Base-by-base conservation (phyloP, 1,284 basidiomycete genomes). In the Tilletia indica region DNA sequence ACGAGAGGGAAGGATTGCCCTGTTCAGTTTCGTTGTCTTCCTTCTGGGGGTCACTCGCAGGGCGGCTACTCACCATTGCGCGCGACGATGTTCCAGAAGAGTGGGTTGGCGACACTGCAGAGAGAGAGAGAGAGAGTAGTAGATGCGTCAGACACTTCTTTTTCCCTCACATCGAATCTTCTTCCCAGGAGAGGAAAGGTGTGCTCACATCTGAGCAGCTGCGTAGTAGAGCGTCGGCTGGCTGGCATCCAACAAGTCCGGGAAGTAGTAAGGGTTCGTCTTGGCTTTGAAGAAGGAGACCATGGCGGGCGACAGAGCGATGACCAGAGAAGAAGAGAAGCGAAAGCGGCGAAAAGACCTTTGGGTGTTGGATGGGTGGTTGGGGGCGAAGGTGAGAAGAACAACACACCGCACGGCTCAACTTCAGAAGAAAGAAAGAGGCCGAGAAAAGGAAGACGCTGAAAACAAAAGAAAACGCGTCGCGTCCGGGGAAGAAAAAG, bases 11-110 rank as follows among this genome's bases (percentile, higher is more conserved):
- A n/a, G 6, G 54, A 58, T 2, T 19, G 42, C 9, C 56, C 8
- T 12, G 68, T 51, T 51, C 49, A 54, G 48, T 14, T 14, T 31
- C 31, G 38, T 31, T 31, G 8, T 31, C 16, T 42, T 42, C 31
- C 14, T 25, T 0, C n/a, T 3, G 14, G 25, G 14, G 48, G 45
- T 6, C 51, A n/a, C 2, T 6, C 9, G 67, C 11, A 54, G 9
- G 36, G 67, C 14, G 48, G 19, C 34, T 19, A 86, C 88, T 71
- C 72, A 94, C 94, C 95, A 86, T 96, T 94, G 72, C 91, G 90
- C 36, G 95, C 95, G 47, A 95, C 90, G 74, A 94, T 90, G 86
- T 98, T 98, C 96, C 95, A 98, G 78, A 92, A 95, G 66, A 71
- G 64, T 12, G 72, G 72, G 68, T 73, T 73, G 49, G 68, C 68